Base-by-base conservation (phyloP, 495 filamentous ascomycete species). In the Lophiotrema nucula region DNA sequence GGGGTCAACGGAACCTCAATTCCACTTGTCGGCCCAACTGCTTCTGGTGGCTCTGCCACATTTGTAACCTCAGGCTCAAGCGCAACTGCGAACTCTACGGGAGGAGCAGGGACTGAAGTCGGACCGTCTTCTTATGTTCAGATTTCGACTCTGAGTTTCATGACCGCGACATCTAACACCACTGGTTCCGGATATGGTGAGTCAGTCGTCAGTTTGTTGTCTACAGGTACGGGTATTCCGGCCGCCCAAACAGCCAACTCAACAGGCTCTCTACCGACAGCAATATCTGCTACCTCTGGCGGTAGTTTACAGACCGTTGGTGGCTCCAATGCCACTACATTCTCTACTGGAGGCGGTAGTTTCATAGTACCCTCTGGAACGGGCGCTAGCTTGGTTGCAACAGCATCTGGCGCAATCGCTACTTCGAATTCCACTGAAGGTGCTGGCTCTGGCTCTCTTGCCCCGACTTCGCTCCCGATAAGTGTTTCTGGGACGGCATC, bases 341-440 rank as follows among this genome's bases (percentile, higher is more conserved):
- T 11, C 39, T 12, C 11, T 11, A 43, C 39, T 43, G 39, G 39
- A 43, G 39, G 19, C 10, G 39, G 11, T 18, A 18, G 39, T 21
- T 8, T 35, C n/a, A 35, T 35, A 8, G 8, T n/a, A n/a, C 31
- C 31, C 8, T 35, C 31, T n/a, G n/a, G n/a, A n/a, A n/a, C n/a
- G n/a, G n/a, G n/a, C n/a, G 19, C 10, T 21, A 21, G 39, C 39
- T 21, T 43, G 8, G 39, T 13, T 13, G 19, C 19, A 13, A 11
- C 23, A 12, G 22, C 45, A 4, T 47, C 25, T 10, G 48, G 52
- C 19, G 21, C 35, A n/a, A n/a, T 46, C 8, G 21, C 22, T 27
- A 52, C 38, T 13, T 24, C 21, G 19, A 56, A 52, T 27, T 52
- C 52, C 6, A 64, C 60, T 18, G 47, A 19, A 22, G 47, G 28